Evolutionary conservation across 1,284 basidiomycete species (phyloP).

Genomic region (Trichosporon asahii): DNA sequence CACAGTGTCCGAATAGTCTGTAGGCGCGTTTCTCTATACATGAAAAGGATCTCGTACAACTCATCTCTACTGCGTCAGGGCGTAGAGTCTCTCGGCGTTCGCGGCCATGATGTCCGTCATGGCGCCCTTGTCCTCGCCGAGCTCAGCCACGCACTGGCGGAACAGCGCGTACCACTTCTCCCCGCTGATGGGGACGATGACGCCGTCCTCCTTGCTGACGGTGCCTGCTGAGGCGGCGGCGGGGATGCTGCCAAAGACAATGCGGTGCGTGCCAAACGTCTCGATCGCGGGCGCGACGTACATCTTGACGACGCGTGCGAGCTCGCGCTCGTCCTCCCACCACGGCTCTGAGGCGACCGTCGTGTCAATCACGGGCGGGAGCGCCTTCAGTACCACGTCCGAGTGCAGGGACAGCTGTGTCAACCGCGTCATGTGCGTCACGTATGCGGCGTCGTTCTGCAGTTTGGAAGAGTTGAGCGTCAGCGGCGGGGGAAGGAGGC

Average conservation of each 20-base stretch:
- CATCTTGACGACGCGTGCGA: conserved; percentile 76
- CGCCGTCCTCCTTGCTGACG: conserved; percentile 13
- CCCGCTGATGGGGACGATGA: conserved; percentile 55
- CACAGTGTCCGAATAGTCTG: background rate
- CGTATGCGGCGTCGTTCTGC: conserved; percentile 71
- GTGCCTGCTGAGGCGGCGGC: conserved; percentile 32
- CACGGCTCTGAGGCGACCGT: conserved; percentile 45
- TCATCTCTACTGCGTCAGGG: background rate
- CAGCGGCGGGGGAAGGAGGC: conserved; percentile 78
- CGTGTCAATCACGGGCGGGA: conserved; percentile 69
- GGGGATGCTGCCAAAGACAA: conserved; percentile 59
- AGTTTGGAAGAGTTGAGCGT: conserved; percentile 67
- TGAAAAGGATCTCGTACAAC: background rate
- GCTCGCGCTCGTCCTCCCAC: conserved; percentile 65
- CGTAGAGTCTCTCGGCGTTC: conserved; percentile 27
- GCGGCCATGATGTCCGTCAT: conserved; percentile 52
- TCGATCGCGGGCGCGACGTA: conserved; percentile 63
- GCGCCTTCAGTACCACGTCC: conserved; percentile 69
- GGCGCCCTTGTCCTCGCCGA: conserved; percentile 72
- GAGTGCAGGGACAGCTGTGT: conserved; percentile 73
- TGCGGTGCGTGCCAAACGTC: conserved; percentile 60
- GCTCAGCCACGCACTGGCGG: conserved; percentile 72
- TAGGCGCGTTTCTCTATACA: background rate
- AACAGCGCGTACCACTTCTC: conserved; percentile 77
- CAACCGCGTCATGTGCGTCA: conserved; percentile 67